Percentiles rank a stretch among this genome's conserved stretches.
phyloP scores from a whole-genome alignment of 768 basidiomycete genomes.

The Psilocybe cubensis region DNA sequence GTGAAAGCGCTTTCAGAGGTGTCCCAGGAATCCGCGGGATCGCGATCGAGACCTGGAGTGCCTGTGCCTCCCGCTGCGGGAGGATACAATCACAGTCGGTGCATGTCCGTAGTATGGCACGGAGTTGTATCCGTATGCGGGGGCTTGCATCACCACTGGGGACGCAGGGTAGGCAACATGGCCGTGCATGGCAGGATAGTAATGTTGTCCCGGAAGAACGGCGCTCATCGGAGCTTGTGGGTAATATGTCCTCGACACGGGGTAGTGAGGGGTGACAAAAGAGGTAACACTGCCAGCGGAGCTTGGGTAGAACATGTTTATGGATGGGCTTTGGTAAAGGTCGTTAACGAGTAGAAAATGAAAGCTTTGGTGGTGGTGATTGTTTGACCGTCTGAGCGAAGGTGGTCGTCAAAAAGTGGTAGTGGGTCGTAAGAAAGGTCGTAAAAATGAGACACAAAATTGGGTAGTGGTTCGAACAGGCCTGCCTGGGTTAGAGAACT shows the following conservation, averaged over 20 bases:
- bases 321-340: slow-evolving; percentile 1
- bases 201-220: slow-evolving; percentile 27
- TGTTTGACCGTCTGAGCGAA: slow-evolving; percentile 5
- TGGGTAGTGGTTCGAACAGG: slow-evolving; percentile 29
- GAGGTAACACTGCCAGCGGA: slow-evolving; percentile 25
- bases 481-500: slow-evolving; percentile 29
- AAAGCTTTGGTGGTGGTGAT: slow-evolving; percentile 9
- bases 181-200: slow-evolving; percentile 29
- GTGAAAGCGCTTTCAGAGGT: slow-evolving; percentile 19
- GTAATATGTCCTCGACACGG: slow-evolving; percentile 19
- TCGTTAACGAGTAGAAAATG: slow-evolving; percentile 10
- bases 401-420: slow-evolving; percentile 19
- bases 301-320: slow-evolving; percentile 30
- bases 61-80: slow-evolving; percentile 19
- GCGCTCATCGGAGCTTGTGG: slow-evolving; percentile 30
- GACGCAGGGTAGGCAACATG: slow-evolving; percentile 23
- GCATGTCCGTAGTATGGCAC: slow-evolving; percentile 22
- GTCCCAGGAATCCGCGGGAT: slow-evolving; percentile 26
- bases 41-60: slow-evolving; percentile 16
- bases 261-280: slow-evolving; percentile 22
- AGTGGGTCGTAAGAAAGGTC: slow-evolving; percentile 14
- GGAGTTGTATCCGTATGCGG: slow-evolving; percentile 13
- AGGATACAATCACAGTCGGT: slow-evolving; percentile 25
- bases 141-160: slow-evolving; percentile 18
- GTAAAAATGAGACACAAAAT: slow-evolving; percentile 8